Conservation (phyloP, 257 asterid species). For the Salvia splendens region DNA sequence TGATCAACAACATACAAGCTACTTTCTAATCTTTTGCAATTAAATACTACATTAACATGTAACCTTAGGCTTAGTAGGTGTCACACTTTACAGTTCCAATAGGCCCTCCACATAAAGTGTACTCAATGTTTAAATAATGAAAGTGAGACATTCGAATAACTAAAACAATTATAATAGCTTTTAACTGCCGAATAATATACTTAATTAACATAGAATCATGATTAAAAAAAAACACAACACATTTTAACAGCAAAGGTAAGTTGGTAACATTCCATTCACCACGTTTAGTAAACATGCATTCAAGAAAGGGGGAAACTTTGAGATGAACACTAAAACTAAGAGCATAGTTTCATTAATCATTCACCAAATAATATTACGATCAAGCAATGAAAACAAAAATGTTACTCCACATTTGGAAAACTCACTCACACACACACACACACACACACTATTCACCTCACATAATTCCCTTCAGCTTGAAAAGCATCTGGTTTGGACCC, state of each 20-base stretch:
- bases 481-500: slow-evolving; percentile 94
- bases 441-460: slow-evolving; percentile 46
- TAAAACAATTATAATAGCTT: slow-evolving; percentile 38
- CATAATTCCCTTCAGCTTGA: slow-evolving; percentile 64
- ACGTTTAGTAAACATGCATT: not conserved
- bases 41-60: slow-evolving; percentile 11
- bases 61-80: slow-evolving; percentile 33
- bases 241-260: slow-evolving; percentile 24
- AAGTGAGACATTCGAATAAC: slow-evolving; percentile 25
- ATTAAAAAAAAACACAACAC: slow-evolving; percentile 43
- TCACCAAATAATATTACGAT: too few species aligned
- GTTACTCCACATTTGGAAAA: not conserved
- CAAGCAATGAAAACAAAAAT: not conserved
- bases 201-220: slow-evolving; percentile 42
- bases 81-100: slow-evolving; percentile 44
- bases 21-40: slow-evolving; percentile 18
- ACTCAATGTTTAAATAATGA: slow-evolving; percentile 33
- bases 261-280: not conserved
- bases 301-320: not conserved
- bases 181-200: slow-evolving; percentile 29
- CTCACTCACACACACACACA: not conserved
- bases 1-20: slow-evolving; percentile 39
- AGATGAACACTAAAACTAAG: not conserved
- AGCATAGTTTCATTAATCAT: too few species aligned
- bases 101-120: slow-evolving; percentile 38